These are phyloP conservation scores for Quercus lobata DNA, from an alignment of 331 rosid genomes.

Conservation along the genomic window DNA sequence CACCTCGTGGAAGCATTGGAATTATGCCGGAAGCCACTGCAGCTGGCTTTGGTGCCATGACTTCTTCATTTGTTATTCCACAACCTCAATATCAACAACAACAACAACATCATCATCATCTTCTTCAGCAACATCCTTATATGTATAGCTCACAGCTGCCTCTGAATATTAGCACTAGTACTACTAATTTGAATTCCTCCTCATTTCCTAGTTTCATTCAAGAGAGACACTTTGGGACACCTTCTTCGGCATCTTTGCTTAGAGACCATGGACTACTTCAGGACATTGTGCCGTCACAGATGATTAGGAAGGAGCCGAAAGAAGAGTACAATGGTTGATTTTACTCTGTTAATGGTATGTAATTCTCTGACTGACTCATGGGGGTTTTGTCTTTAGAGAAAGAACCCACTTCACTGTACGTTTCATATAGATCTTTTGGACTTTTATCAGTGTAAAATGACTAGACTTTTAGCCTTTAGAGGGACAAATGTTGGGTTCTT, in stretches of 20 bases:
- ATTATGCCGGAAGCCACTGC: constrained; percentile 20
- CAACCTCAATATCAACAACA: constrained; percentile 22
- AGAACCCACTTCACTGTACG: neutral
- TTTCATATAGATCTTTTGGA: constrained; percentile 19
- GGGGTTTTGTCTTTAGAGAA: neutral
- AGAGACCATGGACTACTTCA: constrained; percentile 79
- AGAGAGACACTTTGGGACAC: constrained; percentile 16
- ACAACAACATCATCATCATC: no score
- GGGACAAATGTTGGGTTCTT: neutral
- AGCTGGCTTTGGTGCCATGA: constrained; percentile 6
- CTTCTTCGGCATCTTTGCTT: constrained; percentile 19
- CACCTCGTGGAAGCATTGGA: constrained; percentile 48
- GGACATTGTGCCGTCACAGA: constrained; percentile 61
- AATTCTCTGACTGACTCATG: constrained; percentile 24
- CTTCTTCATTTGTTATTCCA: neutral
- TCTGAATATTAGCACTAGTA: constrained; percentile 21
- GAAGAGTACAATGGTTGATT: constrained; percentile 14
- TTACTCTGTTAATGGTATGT: constrained; percentile 10
- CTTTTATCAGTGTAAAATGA: constrained; percentile 11
- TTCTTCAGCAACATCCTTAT: constrained; percentile 25
- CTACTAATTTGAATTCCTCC: constrained; percentile 9
- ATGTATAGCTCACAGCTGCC: constrained; percentile 34
- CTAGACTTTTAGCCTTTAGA: constrained; percentile 15
- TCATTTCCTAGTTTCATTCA: constrained; percentile 25
- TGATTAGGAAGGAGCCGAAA: constrained; percentile 25